Conservation (phyloP, 768 basidiomycete genomes). For the Amanita muscaria region DNA sequence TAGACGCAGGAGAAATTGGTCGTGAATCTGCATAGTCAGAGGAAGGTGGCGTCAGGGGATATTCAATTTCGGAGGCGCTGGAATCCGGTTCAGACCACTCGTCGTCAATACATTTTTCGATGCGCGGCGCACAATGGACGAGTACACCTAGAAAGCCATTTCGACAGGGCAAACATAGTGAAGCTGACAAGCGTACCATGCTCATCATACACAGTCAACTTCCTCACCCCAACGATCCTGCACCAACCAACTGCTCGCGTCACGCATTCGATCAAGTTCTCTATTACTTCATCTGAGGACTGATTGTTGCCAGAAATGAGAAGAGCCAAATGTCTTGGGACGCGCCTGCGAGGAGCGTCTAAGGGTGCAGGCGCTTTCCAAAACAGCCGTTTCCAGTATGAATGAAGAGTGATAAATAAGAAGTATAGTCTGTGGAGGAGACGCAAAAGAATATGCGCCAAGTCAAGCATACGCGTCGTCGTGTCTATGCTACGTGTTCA, state of each 20-base stretch:
- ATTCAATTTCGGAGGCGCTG: constrained; percentile 51
- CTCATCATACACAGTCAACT: constrained; percentile 65
- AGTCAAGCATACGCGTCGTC: constrained; percentile 30
- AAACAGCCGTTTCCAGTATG: constrained; percentile 30
- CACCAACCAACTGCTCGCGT: constrained; percentile 53
- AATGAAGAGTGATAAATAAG: constrained; percentile 39
- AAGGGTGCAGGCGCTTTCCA: constrained; percentile 38
- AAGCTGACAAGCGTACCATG: constrained; percentile 39
- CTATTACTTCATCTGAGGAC: constrained; percentile 27
- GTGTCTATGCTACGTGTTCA: neutral
- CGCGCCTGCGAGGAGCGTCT: constrained; percentile 40
- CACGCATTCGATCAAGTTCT: constrained; percentile 43
- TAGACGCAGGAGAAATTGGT: constrained; percentile 43
- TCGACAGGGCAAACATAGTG: neutral
- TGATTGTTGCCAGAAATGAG: constrained; percentile 39
- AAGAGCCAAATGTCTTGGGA: constrained; percentile 60
- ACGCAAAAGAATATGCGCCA: constrained; percentile 40
- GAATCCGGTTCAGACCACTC: constrained; percentile 21
- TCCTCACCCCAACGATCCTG: constrained; percentile 46
- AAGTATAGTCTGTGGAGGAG: constrained; percentile 38
- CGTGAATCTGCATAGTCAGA: constrained; percentile 66
- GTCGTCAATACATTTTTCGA: constrained; percentile 29
- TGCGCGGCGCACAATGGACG: constrained; percentile 28
- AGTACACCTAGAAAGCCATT: constrained; percentile 30
- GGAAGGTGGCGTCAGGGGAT: constrained; percentile 69